These are phyloP conservation scores for Sphagnum contortum DNA, from an alignment of 225 moss, liverwort and hornwort genomes.

Conservation along the genomic window DNA sequence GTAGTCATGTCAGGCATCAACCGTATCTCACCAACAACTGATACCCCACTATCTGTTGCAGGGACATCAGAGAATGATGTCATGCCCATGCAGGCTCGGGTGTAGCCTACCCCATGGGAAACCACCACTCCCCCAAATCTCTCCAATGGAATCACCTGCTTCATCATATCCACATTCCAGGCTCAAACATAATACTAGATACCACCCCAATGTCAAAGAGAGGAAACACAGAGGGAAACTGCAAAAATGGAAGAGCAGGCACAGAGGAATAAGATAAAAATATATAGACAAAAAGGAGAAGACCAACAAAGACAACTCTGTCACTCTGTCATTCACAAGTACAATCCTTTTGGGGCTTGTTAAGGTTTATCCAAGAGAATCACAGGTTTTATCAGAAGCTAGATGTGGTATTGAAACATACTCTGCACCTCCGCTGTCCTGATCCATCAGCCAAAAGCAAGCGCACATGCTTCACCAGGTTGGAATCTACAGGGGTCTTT, in stretches of 20 bases:
- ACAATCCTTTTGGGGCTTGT: too few species aligned
- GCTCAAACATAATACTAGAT: neutral
- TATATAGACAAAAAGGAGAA: too few species aligned
- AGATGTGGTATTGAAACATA: constrained; percentile 14
- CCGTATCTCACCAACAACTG: constrained; percentile 69
- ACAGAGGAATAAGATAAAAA: too few species aligned
- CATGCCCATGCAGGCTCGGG: constrained; percentile 71
- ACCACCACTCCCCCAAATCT: constrained; percentile 60
- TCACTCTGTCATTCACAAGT: too few species aligned
- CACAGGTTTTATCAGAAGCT: too few species aligned
- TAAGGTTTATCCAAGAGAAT: too few species aligned
- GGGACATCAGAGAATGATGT: constrained; percentile 52
- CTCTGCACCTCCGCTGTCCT: constrained; percentile 89
- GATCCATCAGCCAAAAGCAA: constrained; percentile 71
- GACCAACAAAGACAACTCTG: too few species aligned
- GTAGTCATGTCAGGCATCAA: constrained; percentile 77
- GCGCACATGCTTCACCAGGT: constrained; percentile 52
- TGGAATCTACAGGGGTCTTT: constrained; percentile 14
- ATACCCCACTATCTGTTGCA: constrained; percentile 54
- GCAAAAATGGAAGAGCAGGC: too few species aligned
- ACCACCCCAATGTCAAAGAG: neutral
- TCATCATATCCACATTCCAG: neutral
- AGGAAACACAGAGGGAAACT: too few species aligned
- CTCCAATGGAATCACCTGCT: constrained; percentile 74
- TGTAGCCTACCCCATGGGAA: constrained; percentile 60